phyloP scores from a whole-genome alignment of 176 grass and related monocot genomes.

The Bolboschoenus planiculmis region DNA sequence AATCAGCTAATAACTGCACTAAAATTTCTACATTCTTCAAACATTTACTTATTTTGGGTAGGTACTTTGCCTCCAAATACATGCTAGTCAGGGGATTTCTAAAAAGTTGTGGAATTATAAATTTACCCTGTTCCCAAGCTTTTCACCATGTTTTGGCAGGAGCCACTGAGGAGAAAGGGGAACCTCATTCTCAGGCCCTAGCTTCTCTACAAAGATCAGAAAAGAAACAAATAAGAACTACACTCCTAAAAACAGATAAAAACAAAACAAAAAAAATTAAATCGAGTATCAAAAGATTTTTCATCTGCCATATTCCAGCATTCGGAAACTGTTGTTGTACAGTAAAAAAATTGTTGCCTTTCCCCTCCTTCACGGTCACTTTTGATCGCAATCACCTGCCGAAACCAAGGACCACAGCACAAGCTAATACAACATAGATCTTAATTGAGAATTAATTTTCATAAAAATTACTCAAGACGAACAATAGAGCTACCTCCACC shows the following conservation, averaged over 20 bases:
- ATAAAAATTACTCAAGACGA: not conserved
- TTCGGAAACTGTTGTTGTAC: not conserved
- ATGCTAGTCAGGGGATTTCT: not conserved
- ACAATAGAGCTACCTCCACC: not conserved
- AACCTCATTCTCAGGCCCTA: conserved; percentile 59
- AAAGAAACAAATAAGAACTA: conserved; percentile 1
- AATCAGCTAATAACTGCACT: not conserved
- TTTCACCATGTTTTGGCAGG: conserved; percentile 65
- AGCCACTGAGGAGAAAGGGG: conserved; percentile 99
- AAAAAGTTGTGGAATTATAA: not conserved
- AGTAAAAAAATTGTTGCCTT: not conserved
- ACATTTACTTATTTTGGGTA: conserved; percentile 30
- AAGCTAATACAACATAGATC: not conserved
- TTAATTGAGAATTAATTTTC: not conserved
- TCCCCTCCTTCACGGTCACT: not conserved
- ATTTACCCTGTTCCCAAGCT: conserved; percentile 15
- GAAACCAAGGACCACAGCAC: not conserved
- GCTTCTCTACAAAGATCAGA: conserved; percentile 16
- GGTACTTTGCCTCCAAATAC: not conserved
- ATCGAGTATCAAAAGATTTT: not conserved
- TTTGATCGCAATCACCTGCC: not conserved
- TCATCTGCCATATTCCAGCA: not conserved
- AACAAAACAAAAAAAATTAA: not conserved
- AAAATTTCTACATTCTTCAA: not conserved
- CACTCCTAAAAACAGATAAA: not conserved